phyloP scores from a whole-genome alignment of 768 basidiomycete genomes.

The Collybia mongolica region DNA sequence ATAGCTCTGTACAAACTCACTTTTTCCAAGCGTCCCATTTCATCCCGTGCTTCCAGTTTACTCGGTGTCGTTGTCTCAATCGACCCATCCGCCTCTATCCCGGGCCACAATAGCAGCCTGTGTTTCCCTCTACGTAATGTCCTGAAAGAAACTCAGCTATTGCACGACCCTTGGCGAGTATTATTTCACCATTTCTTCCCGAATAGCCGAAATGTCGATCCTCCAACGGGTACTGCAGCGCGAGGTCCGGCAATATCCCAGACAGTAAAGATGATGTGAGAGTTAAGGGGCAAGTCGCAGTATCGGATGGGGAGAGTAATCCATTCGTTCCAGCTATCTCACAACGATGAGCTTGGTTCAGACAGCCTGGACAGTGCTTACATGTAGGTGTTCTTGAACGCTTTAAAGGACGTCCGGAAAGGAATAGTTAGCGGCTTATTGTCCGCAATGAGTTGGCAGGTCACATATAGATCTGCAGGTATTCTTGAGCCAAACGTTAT shows the following conservation, averaged over 20 bases:
- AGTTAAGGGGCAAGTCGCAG: conserved; percentile 86
- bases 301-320: conserved; percentile 90
- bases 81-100: conserved; percentile 82
- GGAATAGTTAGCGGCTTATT: conserved; percentile 93
- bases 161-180: neutral
- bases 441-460: conserved; percentile 88
- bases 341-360: neutral
- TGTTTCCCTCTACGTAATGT: conserved; percentile 92
- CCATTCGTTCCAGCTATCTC: conserved; percentile 83
- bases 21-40: conserved; percentile 95
- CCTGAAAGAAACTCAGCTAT: conserved; percentile 37
- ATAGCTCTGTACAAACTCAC: conserved; percentile 32
- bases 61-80: conserved; percentile 84
- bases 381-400: conserved; percentile 84
- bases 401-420: conserved; percentile 89
- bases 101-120: conserved; percentile 80
- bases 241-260: conserved; percentile 93
- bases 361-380: conserved; percentile 28
- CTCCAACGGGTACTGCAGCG: conserved; percentile 80
- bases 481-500: conserved; percentile 51
- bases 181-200: conserved; percentile 84
- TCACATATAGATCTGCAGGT: conserved; percentile 91
- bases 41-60: conserved; percentile 77
- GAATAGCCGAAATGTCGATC: conserved; percentile 87
- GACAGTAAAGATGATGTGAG: conserved; percentile 91